phyloP scores from a whole-genome alignment of 352 stramenopile genomes.

The Lagenidium giganteum region DNA sequence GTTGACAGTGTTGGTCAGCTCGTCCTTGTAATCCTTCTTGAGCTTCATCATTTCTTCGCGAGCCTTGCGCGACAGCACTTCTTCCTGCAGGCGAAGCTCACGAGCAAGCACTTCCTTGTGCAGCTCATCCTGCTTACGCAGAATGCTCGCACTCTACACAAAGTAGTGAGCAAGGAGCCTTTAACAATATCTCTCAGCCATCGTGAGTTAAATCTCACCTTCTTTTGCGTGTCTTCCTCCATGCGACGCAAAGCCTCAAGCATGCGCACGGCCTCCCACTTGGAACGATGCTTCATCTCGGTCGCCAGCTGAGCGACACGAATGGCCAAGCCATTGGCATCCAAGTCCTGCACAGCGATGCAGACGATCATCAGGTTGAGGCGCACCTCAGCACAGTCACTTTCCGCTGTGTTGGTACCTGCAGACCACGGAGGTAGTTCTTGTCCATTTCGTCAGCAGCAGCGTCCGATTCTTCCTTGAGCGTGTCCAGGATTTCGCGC shows the following conservation, averaged over 20 bases:
- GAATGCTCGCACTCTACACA: constrained; percentile 40
- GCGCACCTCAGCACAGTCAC: constrained; percentile 4
- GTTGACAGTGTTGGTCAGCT: constrained; percentile 57
- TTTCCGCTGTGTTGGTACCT: too few species aligned
- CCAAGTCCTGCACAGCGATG: constrained; percentile 40
- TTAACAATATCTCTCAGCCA: too few species aligned
- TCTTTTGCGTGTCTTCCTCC: constrained; percentile 74
- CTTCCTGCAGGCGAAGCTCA: constrained; percentile 69
- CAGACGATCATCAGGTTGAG: neutral
- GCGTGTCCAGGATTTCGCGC: constrained; percentile 56
- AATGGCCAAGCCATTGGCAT: constrained; percentile 63
- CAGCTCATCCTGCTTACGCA: constrained; percentile 55
- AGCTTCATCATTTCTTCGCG: constrained; percentile 56
- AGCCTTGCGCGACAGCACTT: constrained; percentile 51
- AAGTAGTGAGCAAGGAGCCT: neutral
- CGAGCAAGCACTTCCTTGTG: constrained; percentile 76
- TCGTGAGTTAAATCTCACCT: constrained; percentile 17
- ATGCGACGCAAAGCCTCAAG: constrained; percentile 71
- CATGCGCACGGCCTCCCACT: constrained; percentile 77
- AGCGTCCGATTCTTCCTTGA: constrained; percentile 55
- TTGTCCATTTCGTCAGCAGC: constrained; percentile 60
- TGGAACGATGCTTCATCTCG: constrained; percentile 85
- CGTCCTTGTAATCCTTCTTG: constrained; percentile 61
- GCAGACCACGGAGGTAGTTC: constrained; percentile 66
- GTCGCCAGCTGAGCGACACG: constrained; percentile 73